Percentiles rank a stretch among this genome's conserved stretches.
These are phyloP conservation scores for Mycena citricolor DNA, from an alignment of 1,284 basidiomycete species.

Conservation along the genomic window DNA sequence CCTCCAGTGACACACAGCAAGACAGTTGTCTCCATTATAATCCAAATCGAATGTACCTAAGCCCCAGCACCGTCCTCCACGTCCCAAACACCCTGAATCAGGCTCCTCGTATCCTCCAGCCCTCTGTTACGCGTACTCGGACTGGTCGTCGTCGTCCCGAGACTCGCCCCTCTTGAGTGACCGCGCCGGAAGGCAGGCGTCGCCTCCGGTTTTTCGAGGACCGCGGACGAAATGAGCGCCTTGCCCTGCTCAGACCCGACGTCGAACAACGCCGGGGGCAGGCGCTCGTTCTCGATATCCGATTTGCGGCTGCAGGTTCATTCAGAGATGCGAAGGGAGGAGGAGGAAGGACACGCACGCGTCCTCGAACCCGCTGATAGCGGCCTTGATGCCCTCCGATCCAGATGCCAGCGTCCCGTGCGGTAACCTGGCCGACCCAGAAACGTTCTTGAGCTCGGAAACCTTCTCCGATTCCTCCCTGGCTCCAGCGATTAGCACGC, in stretches of 20 bases:
- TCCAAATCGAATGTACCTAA: no score
- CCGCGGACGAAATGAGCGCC: slow-evolving; percentile 43
- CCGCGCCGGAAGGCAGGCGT: slow-evolving; percentile 65
- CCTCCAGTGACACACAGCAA: no score
- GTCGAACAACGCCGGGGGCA: slow-evolving; percentile 94
- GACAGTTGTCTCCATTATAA: no score
- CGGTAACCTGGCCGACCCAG: slow-evolving; percentile 76
- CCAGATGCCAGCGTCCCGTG: slow-evolving; percentile 86
- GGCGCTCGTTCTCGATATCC: slow-evolving; percentile 97
- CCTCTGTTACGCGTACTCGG: slow-evolving; percentile 91
- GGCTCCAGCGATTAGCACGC: slow-evolving; percentile 10
- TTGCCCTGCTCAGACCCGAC: slow-evolving; percentile 76
- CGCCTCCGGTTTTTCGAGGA: slow-evolving; percentile 37
- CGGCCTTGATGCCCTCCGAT: slow-evolving; percentile 93
- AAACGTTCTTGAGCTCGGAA: slow-evolving; percentile 92
- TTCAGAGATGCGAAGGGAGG: not conserved
- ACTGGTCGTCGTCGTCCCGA: slow-evolving; percentile 96
- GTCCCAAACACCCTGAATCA: slow-evolving; percentile 89
- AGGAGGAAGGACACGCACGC: slow-evolving; percentile 68
- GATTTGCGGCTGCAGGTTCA: slow-evolving; percentile 75
- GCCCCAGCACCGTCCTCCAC: no score
- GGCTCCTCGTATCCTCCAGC: slow-evolving; percentile 93
- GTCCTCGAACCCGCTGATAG: slow-evolving; percentile 92
- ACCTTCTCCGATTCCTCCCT: slow-evolving; percentile 97
- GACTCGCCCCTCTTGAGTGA: slow-evolving; percentile 83